Base-by-base conservation (phyloP, 495 filamentous ascomycete species). In the Aspergillus asperescens region DNA sequence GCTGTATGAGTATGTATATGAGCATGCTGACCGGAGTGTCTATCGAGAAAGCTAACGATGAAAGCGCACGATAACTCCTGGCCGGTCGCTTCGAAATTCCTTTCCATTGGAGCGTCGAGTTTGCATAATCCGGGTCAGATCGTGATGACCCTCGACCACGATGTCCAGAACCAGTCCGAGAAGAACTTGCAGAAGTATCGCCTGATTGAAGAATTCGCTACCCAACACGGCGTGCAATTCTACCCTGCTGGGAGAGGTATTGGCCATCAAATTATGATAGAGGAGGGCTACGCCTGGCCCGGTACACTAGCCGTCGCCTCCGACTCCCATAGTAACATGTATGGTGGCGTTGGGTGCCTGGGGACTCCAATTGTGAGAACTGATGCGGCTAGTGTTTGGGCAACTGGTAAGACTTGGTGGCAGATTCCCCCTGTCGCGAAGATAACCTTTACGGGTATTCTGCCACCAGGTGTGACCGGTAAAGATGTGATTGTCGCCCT, bases 401-500 rank as follows among this genome's bases (percentile, higher is more conserved):
- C 86, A 0, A 96, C 89, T 2, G 83, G 83, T 1, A 74, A 76
- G 54, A 95, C 87, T 0, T 95, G 89, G 88, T 96, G 84, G 84
- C 88, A 93, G 72, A 80, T 94, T 48, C 93, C 93, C 0, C 88
- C 89, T 0, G 80, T 95, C 42, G 89, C 88, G 5, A 83, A 83
- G 63, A 80, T 96, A 8, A 90, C 80, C 0, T 75, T 98, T 15
- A 88, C 78, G 0, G 91, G 93, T 10, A 64, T 78, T 2, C 63
- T 96, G 7, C 91, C 89, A 0, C 66, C 65, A 2, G 93, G 93
- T 4, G 93, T 96, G 1, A 92, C 89, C 0, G 92, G 90, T 37
- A 98, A 97, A 69, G 92, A 98, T 69, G 86, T 96, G 15, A 97
- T 98, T 62, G 82, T 97, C 15, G 86, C 89, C 0, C 74, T 97